Base-by-base conservation (phyloP, 257 asterid genomes). In the Perilla frutescens region DNA sequence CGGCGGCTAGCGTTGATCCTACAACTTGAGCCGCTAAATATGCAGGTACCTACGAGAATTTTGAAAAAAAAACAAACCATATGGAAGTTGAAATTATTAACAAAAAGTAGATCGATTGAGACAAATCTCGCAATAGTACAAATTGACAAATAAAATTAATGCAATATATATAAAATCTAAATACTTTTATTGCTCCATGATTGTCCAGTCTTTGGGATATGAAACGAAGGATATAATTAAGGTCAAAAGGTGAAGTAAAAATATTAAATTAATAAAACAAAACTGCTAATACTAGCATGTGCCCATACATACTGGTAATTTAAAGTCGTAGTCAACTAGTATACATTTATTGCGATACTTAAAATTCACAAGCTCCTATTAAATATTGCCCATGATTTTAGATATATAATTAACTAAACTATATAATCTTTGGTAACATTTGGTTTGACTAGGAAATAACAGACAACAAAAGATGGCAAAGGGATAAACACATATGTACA, bases 1-100 rank as follows among this genome's bases (percentile, higher is more conserved):
- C 97, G 64, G 92, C 82, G 9, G 96, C 97, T 55, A 90, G 64
- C 15, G 91, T 92, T 44, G 96, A 59, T 74, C 93, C 97, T 29
- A 87, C 37, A 1, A 90, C 85, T 77, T 92, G 97, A n/a, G 96
- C 93, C 8, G 77, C 53, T 0, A 92, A 14, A 40, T 92, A 92
- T 1, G 93, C 92, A 0, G 96, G 96, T 11, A 90, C 97, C 97
- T 91, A 48, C 37, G 26, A 15, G 5, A 14, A 45, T 5, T 26
- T 62, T 39, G 10, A 63, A 55, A n/a, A n/a, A n/a, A n/a, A n/a
- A n/a, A n/a, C n/a, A n/a, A 14, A 15, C 6, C 26, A 1, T 20
- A 20, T 20, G 26, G 26, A 20, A 20, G 26, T 20, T 20, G 26
- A 20, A 20, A 20, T 20, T 20, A 20, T 20, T 20, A 20, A 20